Conservation (phyloP, 768 basidiomycete genomes). For the Agrocybe praecox region DNA sequence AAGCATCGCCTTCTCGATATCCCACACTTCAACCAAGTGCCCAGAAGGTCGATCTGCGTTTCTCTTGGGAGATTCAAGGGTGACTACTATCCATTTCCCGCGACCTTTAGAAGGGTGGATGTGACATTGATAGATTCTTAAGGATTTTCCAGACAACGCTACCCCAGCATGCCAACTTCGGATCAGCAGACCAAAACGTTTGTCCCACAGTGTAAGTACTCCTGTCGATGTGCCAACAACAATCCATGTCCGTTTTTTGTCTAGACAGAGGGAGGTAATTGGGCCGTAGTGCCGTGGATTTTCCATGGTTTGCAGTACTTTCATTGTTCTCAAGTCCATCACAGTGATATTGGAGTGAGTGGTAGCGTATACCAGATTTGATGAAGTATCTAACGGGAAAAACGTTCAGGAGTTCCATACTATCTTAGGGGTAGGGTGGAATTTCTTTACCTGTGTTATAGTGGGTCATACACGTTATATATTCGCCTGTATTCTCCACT, state of each 20-base stretch:
- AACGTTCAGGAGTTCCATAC: too few relatives aligned
- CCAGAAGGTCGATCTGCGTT: conserved; percentile 43
- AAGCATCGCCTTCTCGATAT: conserved; percentile 78
- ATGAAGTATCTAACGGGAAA: conserved; percentile 54
- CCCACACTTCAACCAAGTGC: conserved; percentile 85
- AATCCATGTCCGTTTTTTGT: conserved; percentile 86
- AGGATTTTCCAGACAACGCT: conserved; percentile 50
- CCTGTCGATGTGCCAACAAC: conserved; percentile 87
- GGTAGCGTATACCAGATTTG: conserved; percentile 85
- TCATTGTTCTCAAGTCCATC: conserved; percentile 87
- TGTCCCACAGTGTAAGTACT: conserved; percentile 90
- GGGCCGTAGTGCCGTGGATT: conserved; percentile 88
- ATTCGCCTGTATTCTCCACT: conserved; percentile 73
- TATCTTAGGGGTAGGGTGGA: too few relatives aligned
- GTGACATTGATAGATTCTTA: conserved; percentile 70
- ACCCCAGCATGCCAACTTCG: conserved; percentile 84
- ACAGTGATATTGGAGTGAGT: conserved; percentile 75
- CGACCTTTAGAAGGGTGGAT: conserved; percentile 87
- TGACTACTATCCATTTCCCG: conserved; percentile 90
- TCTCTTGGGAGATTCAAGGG: conserved; percentile 59
- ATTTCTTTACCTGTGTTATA: conserved; percentile 65
- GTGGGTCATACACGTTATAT: conserved; percentile 83
- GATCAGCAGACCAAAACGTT: conserved; percentile 87
- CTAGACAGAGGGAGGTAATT: conserved; percentile 83
- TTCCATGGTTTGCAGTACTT: conserved; percentile 71